phyloP scores from a whole-genome alignment of 2,329 filamentous ascomycete species.

The Paramyrothecium sp. region DNA sequence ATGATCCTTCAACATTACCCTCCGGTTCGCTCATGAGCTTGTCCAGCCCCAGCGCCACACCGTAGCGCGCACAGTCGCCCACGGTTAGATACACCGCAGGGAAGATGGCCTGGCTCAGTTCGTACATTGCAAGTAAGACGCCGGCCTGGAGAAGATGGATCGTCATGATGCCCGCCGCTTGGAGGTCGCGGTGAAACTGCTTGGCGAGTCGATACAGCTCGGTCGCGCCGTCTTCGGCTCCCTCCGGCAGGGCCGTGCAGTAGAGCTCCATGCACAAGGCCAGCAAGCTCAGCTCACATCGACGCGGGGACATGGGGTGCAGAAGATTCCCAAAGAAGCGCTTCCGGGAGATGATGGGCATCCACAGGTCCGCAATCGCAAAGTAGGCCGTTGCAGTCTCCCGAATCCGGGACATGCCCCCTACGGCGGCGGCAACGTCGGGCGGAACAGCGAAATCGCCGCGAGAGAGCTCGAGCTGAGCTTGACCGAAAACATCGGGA shows the following conservation, averaged over 20 bases:
- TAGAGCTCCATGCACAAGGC: slow-evolving; percentile 9
- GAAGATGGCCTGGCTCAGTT: slow-evolving; percentile 12
- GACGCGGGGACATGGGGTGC: slow-evolving; percentile 4
- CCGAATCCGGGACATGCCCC: background rate
- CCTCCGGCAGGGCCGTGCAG: background rate
- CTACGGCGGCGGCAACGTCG: background rate
- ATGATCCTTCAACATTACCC: slow-evolving; percentile 1
- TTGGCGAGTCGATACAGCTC: slow-evolving; percentile 5
- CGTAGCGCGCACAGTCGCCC: slow-evolving; percentile 11
- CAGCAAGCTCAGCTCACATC: slow-evolving; percentile 2
- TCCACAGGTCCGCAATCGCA: slow-evolving; percentile 4
- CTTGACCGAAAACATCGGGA: slow-evolving; percentile 3
- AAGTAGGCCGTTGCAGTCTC: slow-evolving; percentile 2
- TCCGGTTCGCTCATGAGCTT: slow-evolving; percentile 4
- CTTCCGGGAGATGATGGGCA: slow-evolving; percentile 5
- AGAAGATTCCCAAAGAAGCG: slow-evolving; percentile 2
- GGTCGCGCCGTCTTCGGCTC: background rate
- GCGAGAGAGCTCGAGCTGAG: slow-evolving; percentile 2
- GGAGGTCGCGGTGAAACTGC: slow-evolving; percentile 2
- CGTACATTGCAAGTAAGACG: slow-evolving; percentile 10
- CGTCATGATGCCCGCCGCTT: slow-evolving; percentile 1
- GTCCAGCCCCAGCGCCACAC: slow-evolving; percentile 8
- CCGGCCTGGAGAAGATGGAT: slow-evolving; percentile 13
- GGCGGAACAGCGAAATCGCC: background rate
- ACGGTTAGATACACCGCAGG: slow-evolving; percentile 14